phyloP scores from a whole-genome alignment of 2,329 filamentous ascomycete species.

The Cercospora sp. region DNA sequence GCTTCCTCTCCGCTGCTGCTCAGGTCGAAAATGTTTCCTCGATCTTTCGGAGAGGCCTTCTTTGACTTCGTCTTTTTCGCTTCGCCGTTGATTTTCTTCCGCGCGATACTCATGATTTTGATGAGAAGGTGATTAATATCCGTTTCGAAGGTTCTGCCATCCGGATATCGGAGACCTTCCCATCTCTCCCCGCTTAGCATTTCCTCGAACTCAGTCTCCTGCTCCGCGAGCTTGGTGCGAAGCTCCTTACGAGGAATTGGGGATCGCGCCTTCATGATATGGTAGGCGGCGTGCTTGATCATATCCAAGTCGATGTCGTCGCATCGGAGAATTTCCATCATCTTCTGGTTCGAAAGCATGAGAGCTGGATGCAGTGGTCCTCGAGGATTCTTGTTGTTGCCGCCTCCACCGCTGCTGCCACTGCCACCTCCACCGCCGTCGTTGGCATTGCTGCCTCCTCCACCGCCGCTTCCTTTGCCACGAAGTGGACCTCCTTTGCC shows the following conservation, averaged over 20 bases:
- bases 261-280: background rate
- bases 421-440: background rate
- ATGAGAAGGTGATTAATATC: conserved; percentile 2
- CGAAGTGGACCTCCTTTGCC: conserved; percentile 2
- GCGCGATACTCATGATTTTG: conserved; percentile 8
- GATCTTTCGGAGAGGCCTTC: background rate
- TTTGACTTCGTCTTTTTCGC: background rate
- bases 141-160: background rate
- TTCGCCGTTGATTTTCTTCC: background rate
- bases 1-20: background rate
- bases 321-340: conserved; percentile 1
- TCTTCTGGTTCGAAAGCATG: conserved; percentile 2
- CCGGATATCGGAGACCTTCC: background rate
- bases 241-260: background rate
- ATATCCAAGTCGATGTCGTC: background rate
- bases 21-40: background rate
- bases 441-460: background rate
- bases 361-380: background rate
- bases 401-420: background rate
- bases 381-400: background rate
- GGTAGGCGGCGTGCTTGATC: conserved; percentile 2
- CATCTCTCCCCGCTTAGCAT: conserved; percentile 2
- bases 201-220: background rate
- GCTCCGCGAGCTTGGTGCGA: background rate
- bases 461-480: background rate